Base-by-base conservation (phyloP, 2,329 filamentous ascomycete genomes). In the Arthrobotrys entomopaga region DNA sequence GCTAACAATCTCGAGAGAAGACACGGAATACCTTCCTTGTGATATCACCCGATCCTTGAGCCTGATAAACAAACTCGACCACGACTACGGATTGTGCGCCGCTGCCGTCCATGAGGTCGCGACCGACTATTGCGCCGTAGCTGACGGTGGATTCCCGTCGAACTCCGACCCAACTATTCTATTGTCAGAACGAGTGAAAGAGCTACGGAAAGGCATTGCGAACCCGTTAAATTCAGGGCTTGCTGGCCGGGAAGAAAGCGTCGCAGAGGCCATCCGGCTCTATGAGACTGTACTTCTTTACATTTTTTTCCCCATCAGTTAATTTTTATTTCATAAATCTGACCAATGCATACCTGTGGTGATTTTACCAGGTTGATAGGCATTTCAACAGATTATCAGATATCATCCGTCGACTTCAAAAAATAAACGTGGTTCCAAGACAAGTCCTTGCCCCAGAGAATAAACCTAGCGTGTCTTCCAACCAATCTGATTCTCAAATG, bases 21-120 rank as follows among this genome's bases (percentile, higher is more conserved):
- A 78, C 77, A 89, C 87, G 77, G 89, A 91, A 80, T 89, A 90
- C 80, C 85, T 90, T 0, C 88, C 88, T 10, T 87, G 88, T 58
- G 89, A 90, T 79, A 86, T 90, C 78, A 83, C 86, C 75, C 87
- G 89, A 67, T 90, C 88, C 22, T 82, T 90, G 50, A 89, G 87
- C 2, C 83, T 90, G 42, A 88, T 91, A 74, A 86, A 86, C 61
- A 85, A 89, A 76, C 87, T 90, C 61, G 88, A 90, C 80, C 80
- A 85, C 76, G 83, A 81, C 15, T 88, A 90, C 77, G 80, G 82
- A n/a, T 82, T 87, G 56, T 84, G 86, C 6, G 89, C 88, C 11
- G 77, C 81, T 61, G 83, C 81, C 22, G 82, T 90, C 1, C 81
- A 90, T 79, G 83, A 87, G 19, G 82, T 89, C 61, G 87, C 87